phyloP scores from a whole-genome alignment of 1,284 basidiomycete species.

The Ustilago xerochloae region DNA sequence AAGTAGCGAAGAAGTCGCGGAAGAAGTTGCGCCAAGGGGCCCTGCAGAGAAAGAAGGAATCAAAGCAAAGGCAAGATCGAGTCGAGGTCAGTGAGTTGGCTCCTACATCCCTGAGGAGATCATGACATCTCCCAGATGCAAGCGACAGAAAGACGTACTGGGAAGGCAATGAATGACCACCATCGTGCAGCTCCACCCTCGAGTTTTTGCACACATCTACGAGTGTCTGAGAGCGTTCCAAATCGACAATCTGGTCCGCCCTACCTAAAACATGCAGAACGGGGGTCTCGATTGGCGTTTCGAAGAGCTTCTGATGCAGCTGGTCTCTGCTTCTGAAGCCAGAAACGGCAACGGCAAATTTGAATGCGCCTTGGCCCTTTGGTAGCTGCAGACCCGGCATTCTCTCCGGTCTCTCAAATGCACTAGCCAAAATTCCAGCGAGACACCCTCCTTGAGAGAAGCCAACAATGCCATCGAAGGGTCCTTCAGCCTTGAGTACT shows the following conservation, averaged over 20 bases:
- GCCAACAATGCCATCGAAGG: constrained; percentile 65
- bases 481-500: constrained; percentile 53
- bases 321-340: constrained; percentile 60
- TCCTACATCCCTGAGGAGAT: neutral
- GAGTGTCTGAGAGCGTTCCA: constrained; percentile 57
- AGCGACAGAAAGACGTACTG: constrained; percentile 27
- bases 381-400: constrained; percentile 49
- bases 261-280: constrained; percentile 58
- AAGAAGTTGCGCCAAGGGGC: constrained; percentile 66
- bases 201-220: constrained; percentile 52
- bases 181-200: constrained; percentile 64
- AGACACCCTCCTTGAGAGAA: constrained; percentile 64
- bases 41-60: constrained; percentile 11
- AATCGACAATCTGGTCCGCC: constrained; percentile 55
- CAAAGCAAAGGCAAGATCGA: neutral
- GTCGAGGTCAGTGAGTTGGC: neutral
- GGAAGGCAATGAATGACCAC: constrained; percentile 64
- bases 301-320: constrained; percentile 52
- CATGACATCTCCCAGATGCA: neutral
- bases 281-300: constrained; percentile 57
- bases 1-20: constrained; percentile 57
- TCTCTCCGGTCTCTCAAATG: constrained; percentile 57
- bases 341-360: constrained; percentile 62
- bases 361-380: constrained; percentile 45
- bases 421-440: constrained; percentile 56